Base-by-base conservation (phyloP, 2,329 filamentous ascomycete genomes). In the Xenoacremonium recifei region DNA sequence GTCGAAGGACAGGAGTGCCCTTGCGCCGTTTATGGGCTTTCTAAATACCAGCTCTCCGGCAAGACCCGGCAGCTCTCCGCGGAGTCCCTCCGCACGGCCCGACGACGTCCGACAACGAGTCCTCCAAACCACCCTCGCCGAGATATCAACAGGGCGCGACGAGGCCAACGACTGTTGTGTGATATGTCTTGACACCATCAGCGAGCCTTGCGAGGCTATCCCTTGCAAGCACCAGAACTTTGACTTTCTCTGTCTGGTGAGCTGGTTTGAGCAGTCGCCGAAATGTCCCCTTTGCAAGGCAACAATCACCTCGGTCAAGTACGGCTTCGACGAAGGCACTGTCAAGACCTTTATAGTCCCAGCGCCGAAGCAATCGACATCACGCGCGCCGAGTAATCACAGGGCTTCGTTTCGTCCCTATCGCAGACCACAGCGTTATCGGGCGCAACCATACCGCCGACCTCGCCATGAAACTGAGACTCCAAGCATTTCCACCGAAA, bases 211-310 rank as follows among this genome's bases (percentile, higher is more conserved):
- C 49, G 73, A 84, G 37, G 80, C 87, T 6, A 69, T 77, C 16
- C 90, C 91, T 6, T 97, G 91, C 71, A 76, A 79, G 31, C 91
- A 97, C 69, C 68, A 73, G 43, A 81, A 83, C 53, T 96, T 95
- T 62, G 90, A 96, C 70, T 95, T 90, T 59, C 64, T 89, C 11
- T 97, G 91, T 63, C 77, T 96, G 5, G 68, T 84, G 17, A 90
- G 77, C 65, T 96, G 92, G 91, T 71, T 95, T 5, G 77, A 89
- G 53, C 73, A 86, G 49, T 78, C 79, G 9, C 73, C 83, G 1
- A 77, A 73, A 35, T 96, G 91, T 58, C 91, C 92, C 15, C 72
- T 96, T 39, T 97, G 91, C 79, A 84, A 83, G 48, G 59, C 71
- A 4, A 50, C 58, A 30, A 71, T 83, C 25, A 55, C 61, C 5